Evolutionary conservation across 129 eudicot species (phyloP), one percentile per base, ranked within the genome.

Genomic region (Sambucus nigra): DNA sequence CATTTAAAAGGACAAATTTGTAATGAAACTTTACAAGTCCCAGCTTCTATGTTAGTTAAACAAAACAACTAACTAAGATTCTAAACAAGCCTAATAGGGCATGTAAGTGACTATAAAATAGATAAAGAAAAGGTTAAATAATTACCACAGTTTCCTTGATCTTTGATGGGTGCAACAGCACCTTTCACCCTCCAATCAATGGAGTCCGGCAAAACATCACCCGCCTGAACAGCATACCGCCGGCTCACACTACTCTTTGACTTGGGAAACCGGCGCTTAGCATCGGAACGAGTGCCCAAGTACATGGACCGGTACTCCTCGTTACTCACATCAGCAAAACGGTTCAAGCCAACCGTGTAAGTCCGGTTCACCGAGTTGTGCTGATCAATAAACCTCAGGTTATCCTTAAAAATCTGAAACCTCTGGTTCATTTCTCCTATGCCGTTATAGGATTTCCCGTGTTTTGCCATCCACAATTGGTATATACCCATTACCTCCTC

Each of bases 151-250:
- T 63, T 47, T 50, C 97, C 97, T 80, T 88, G 97, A 67, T 84
- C 63, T 57, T 81, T 84, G 40, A 88, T 55, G 25, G 80, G 75
- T 67, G 84, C 58, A 73, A 88, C 93, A 17, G 97, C 97, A 18
- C 95, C 97, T 13, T 25, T 59, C 59, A 68, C 33, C 67, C 97
- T 70, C 97, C 97, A 88, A 59, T 88, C 97, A 57, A 88, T 94
- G 7, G 75, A 66, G 13, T 47, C 65, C 60, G 94, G 94, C 67
- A 88, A 49, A 67, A 27, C 44, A 5, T 65, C 82, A 17, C 78
- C 75, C 7, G 29, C 57, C 55, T 35, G 63, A 31, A 64, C 71
- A 8, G 73, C 79, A 20, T 81, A 81, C n/a, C 92, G 66, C 14
- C 47, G 83, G 61, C 80, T 78, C 14, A 67, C 55, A 26, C n/a